Percentiles rank a stretch among this genome's conserved stretches.
Evolutionary conservation across 345 rosid genomes (phyloP).

Genomic region (Nephelium lappaceum): DNA sequence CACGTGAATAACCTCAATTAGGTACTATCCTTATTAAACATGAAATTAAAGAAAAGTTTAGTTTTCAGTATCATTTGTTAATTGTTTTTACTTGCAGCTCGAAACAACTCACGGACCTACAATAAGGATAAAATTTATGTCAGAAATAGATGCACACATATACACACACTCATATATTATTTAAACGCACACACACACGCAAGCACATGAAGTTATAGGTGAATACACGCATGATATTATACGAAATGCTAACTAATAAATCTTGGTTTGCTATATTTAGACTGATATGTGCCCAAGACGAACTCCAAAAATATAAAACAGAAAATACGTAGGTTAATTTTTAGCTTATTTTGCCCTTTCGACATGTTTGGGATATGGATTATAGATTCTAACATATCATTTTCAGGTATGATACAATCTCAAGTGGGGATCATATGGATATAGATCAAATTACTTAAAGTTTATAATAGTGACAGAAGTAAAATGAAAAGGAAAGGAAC

Average conservation of each 20-base stretch:
- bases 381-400: constrained; percentile 15
- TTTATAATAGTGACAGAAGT: constrained; percentile 3
- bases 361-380: neutral
- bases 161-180: neutral
- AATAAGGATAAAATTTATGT: constrained; percentile 62
- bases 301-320: constrained; percentile 74
- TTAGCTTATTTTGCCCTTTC: neutral
- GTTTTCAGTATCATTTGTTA: neutral
- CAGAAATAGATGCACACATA: neutral
- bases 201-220: too few species aligned
- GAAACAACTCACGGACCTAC: constrained; percentile 89
- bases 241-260: neutral
- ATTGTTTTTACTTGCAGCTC: constrained; percentile 49
- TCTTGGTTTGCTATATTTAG: too few species aligned
- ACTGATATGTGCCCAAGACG: constrained; percentile 82
- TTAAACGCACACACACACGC: neutral
- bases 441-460: constrained; percentile 15
- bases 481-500: neutral
- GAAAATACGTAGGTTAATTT: constrained; percentile 64
- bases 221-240: neutral
- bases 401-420: constrained; percentile 32
- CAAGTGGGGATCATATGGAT: neutral
- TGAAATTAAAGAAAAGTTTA: too few species aligned
- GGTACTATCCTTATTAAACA: neutral
- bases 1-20: neutral